A percentile compares a stretch with the other conserved stretches of the same genome.
Conservation (phyloP, 179 eudicot genomes). For the Nepenthes alata region DNA sequence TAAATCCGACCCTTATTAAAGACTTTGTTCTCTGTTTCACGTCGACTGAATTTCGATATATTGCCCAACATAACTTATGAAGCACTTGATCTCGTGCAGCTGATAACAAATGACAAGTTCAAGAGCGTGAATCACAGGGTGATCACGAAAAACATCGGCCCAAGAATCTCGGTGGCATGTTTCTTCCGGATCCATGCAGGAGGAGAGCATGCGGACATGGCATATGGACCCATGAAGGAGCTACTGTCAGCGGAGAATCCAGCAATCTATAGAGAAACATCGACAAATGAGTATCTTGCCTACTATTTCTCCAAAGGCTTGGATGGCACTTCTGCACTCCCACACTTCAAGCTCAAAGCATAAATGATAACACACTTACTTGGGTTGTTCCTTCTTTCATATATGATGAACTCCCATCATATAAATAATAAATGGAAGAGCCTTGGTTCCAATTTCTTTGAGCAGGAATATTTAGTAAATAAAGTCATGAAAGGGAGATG, state of each 20-base stretch:
- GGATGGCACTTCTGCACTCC: conserved; percentile 10
- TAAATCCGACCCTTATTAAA: no score
- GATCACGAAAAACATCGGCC: conserved; percentile 22
- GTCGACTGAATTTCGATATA: no score
- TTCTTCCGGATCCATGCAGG: conserved; percentile 10
- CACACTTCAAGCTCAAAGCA: conserved; percentile 10
- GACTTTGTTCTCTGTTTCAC: no score
- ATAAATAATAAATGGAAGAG: no score
- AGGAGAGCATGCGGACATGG: conserved; percentile 1
- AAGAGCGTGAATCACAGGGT: conserved; percentile 36
- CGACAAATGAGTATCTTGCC: conserved; percentile 6
- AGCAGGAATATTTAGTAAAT: no score
- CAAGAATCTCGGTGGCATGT: conserved; percentile 39
- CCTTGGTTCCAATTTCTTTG: no score
- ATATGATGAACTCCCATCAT: no score
- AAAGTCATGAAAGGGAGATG: no score
- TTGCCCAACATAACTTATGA: no score
- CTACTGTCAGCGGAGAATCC: conserved; percentile 29
- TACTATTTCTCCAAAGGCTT: conserved; percentile 11
- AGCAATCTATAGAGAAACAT: conserved; percentile 17
- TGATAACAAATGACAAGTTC: conserved; percentile 29
- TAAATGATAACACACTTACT: not conserved
- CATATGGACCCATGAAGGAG: conserved; percentile 39
- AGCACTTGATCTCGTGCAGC: conserved; percentile 3
- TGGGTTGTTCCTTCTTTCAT: not conserved